These are phyloP conservation scores for Coemansia sp. DNA, from an alignment of 192 early-diverging fungal species.

Conservation along the genomic window DNA sequence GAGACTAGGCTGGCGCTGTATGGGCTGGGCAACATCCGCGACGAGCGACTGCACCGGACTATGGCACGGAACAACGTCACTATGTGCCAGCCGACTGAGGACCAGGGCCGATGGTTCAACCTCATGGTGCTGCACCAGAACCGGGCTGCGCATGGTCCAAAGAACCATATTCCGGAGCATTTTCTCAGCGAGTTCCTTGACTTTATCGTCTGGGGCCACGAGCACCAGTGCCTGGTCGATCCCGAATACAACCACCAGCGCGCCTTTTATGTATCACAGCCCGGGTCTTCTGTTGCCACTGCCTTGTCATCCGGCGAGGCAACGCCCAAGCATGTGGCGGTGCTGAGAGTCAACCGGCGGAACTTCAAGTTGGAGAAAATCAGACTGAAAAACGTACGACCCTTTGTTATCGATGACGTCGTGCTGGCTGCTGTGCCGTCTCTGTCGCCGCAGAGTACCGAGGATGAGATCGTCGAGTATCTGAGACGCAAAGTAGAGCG, in stretches of 20 bases:
- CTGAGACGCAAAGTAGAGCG: slow-evolving; percentile 59
- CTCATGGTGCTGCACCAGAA: slow-evolving; percentile 94
- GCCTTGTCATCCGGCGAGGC: slow-evolving; percentile 86
- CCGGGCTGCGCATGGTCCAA: slow-evolving; percentile 77
- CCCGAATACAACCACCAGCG: slow-evolving; percentile 68
- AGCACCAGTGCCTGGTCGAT: slow-evolving; percentile 92
- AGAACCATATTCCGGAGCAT: slow-evolving; percentile 87
- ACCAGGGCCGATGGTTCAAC: slow-evolving; percentile 84
- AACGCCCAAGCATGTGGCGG: slow-evolving; percentile 62
- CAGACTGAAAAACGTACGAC: slow-evolving; percentile 79
- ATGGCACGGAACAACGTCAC: slow-evolving; percentile 74
- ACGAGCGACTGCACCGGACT: slow-evolving; percentile 83
- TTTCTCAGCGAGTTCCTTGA: slow-evolving; percentile 83
- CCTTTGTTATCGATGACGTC: slow-evolving; percentile 81
- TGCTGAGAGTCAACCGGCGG: slow-evolving; percentile 67
- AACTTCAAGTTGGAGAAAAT: slow-evolving; percentile 79
- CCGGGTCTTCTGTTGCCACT: slow-evolving; percentile 92
- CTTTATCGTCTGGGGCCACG: slow-evolving; percentile 94
- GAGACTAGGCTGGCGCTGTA: slow-evolving; percentile 77
- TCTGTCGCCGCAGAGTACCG: slow-evolving; percentile 60
- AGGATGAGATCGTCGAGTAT: slow-evolving; percentile 61
- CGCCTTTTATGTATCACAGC: slow-evolving; percentile 84
- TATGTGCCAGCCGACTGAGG: slow-evolving; percentile 71
- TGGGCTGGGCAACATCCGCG: slow-evolving; percentile 92
- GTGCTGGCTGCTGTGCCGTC: slow-evolving; percentile 58